These are phyloP conservation scores for Saccharomycopsis lassenensis DNA, from an alignment of 805 yeast species.

Conservation along the genomic window DNA sequence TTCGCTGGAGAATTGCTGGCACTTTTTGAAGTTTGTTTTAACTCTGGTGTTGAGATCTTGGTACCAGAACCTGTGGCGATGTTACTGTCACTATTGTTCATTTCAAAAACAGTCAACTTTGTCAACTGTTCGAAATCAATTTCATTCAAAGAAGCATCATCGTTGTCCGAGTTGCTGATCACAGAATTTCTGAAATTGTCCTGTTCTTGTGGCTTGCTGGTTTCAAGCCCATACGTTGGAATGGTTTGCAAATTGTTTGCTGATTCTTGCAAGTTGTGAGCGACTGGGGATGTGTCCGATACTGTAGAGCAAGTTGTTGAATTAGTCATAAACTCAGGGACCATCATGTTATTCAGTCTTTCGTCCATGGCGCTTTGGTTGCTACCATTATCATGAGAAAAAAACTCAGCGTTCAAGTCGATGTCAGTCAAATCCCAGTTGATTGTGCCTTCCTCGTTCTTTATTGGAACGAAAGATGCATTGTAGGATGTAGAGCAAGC, in stretches of 20 bases:
- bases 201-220: slow-evolving; percentile 5
- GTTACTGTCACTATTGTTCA: not conserved
- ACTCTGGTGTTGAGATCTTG: slow-evolving; percentile 14
- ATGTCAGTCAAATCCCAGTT: slow-evolving; percentile 13
- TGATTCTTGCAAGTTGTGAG: slow-evolving; percentile 6
- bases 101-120: slow-evolving; percentile 6
- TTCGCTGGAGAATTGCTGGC: slow-evolving; percentile 20
- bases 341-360: not conserved
- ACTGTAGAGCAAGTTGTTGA: slow-evolving; percentile 9
- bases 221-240: slow-evolving; percentile 8
- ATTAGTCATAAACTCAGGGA: slow-evolving; percentile 4
- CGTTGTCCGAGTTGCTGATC: slow-evolving; percentile 6
- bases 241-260: slow-evolving; percentile 9
- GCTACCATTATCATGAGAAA: slow-evolving; percentile 1
- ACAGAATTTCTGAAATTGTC: slow-evolving; percentile 2
- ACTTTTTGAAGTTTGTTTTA: slow-evolving; percentile 12
- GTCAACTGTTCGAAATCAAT: slow-evolving; percentile 15
- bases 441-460: slow-evolving; percentile 13
- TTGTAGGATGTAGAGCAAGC: slow-evolving; percentile 16
- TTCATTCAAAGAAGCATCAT: slow-evolving; percentile 13
- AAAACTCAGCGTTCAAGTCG: slow-evolving; percentile 1
- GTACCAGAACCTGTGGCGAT: slow-evolving; percentile 18
- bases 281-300: slow-evolving; percentile 9
- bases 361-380: not conserved
- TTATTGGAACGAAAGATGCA: slow-evolving; percentile 15